These are phyloP conservation scores for Globisporangium alternatum DNA, from an alignment of 352 stramenopile species.

Conservation along the genomic window DNA sequence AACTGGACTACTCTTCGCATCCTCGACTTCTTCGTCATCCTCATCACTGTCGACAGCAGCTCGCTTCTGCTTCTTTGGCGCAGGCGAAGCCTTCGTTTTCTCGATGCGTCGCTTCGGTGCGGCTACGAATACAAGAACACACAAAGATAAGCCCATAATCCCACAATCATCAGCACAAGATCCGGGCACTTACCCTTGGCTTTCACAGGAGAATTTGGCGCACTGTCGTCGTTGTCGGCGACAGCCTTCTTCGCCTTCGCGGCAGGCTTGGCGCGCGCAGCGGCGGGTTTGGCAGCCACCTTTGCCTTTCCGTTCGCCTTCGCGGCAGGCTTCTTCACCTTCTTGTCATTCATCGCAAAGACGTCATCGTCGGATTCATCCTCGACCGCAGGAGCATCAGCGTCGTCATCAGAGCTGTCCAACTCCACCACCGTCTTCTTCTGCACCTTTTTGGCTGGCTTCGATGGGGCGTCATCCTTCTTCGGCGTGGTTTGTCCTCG, in stretches of 20 bases:
- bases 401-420: constrained; percentile 44
- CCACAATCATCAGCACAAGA: background rate
- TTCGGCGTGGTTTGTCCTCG: constrained; percentile 47
- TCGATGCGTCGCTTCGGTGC: constrained; percentile 12
- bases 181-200: constrained; percentile 17
- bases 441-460: constrained; percentile 23
- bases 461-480: constrained; percentile 25
- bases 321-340: constrained; percentile 31
- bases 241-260: constrained; percentile 28
- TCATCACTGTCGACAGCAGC: constrained; percentile 11
- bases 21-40: constrained; percentile 21
- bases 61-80: constrained; percentile 37
- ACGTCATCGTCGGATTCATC: constrained; percentile 50
- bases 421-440: constrained; percentile 36
- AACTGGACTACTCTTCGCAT: constrained; percentile 11
- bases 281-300: constrained; percentile 17
- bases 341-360: constrained; percentile 50
- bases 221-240: constrained; percentile 7
- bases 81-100: constrained; percentile 18
- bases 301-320: constrained; percentile 34
- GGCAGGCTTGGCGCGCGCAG: constrained; percentile 25
- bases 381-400: background rate
- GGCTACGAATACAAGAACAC: background rate
- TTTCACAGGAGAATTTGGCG: constrained; percentile 26
- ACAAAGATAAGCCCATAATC: background rate